Evolutionary conservation across 2,329 filamentous ascomycete genomes (phyloP), one percentile per base, ranked within the genome.

Genomic region (Fusarium liriodendri): DNA sequence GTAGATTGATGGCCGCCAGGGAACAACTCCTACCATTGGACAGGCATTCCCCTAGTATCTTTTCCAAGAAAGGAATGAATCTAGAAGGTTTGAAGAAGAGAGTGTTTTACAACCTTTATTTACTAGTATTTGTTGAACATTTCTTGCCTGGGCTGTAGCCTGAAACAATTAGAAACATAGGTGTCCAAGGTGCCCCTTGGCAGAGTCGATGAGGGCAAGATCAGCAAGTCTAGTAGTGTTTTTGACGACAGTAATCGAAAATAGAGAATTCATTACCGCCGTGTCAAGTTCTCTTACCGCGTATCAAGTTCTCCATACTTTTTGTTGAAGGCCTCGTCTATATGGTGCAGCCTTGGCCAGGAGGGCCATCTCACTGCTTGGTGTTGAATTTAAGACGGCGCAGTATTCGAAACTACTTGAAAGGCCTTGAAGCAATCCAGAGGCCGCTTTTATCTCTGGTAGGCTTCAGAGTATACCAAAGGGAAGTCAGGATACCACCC

Each of bases 131-230:
- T 20, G n/a, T 8, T 52, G 11, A n/a, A n/a, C 18, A 92, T 85
- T 0, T 96, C 98, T 84, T 97, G 87, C 0, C 83, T 79, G 0
- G 88, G 85, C 62, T 88, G 88, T 1, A 93, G 80, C 81, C 93
- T 93, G 83, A 85, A 92, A 0, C 91, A 83, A 93, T 88, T 0
- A 91, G 91, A 71, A 92, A 91, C 5, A 83, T 80, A 29, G 8
- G 29, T 32, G 0, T 87, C 89, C 3, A 18, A 27, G 42, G 22
- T 47, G 22, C 42, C 81, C 86, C 42, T 86, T 87, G 5, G 84
- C 86, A 0, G 90, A 89, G 73, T 89, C 83, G 10, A 93, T 84
- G 1, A 93, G 79, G 91, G 91, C 91, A 3, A 91, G 82, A 4
- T 84, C 75, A 7, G 85, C 82, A 47, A 82, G 84, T 14, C 82